A percentile compares a stretch with the other conserved stretches of the same genome.
Evolutionary conservation across 2,329 filamentous ascomycete species (phyloP).

Genomic region (Pleoardoris graminearum): DNA sequence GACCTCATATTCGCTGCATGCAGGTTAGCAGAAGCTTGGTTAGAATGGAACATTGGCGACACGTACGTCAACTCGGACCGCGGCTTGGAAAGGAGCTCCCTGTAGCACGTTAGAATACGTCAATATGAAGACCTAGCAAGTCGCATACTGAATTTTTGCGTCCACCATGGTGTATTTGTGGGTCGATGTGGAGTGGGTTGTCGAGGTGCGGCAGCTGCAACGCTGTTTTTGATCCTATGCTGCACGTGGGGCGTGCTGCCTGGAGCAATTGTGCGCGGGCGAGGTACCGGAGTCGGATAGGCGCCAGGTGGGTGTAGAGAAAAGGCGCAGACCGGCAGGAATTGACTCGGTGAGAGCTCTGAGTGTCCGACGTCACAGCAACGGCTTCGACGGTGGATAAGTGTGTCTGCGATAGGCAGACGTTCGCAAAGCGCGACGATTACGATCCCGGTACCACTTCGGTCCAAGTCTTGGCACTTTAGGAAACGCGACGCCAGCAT

Average conservation of each 20-base stretch:
- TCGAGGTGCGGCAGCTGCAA: constrained; percentile 11
- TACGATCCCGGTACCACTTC: too few species aligned
- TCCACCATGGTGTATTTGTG: constrained; percentile 36
- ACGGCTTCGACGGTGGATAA: constrained; percentile 32
- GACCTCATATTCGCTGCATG: constrained; percentile 81
- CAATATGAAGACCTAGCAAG: too few species aligned
- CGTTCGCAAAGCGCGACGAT: neutral
- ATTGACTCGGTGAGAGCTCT: constrained; percentile 24
- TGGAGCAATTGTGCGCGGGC: constrained; percentile 16
- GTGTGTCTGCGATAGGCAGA: constrained; percentile 19
- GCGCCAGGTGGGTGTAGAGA: constrained; percentile 16
- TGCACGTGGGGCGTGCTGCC: constrained; percentile 23
- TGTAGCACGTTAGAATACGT: constrained; percentile 48
- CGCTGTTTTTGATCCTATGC: constrained; percentile 22
- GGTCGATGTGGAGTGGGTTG: neutral
- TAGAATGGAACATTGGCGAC: constrained; percentile 8
- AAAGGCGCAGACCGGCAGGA: constrained; percentile 26
- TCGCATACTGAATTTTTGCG: constrained; percentile 51
- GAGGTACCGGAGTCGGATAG: constrained; percentile 11
- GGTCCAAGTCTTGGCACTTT: too few species aligned
- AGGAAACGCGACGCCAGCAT: too few species aligned
- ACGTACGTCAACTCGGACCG: constrained; percentile 89
- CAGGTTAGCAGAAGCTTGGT: constrained; percentile 20
- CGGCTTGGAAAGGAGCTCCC: constrained; percentile 86
- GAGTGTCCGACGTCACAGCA: constrained; percentile 32